A percentile compares a stretch with the other conserved stretches of the same genome.
Evolutionary conservation across 164 flowering plant species (phyloP).

Genomic region (Sedum album): DNA sequence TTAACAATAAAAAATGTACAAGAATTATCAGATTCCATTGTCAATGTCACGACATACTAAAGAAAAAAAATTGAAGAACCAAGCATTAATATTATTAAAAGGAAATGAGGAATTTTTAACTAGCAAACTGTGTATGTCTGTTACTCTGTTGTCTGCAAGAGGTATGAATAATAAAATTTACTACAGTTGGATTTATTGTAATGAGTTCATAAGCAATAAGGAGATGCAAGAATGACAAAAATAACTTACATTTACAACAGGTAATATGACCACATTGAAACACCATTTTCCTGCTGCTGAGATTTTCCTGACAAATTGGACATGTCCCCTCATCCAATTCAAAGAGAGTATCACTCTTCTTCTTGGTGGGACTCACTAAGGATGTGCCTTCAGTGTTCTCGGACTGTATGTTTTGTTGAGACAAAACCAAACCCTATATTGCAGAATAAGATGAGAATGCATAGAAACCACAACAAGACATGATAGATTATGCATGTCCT

Average conservation of each 20-base stretch:
- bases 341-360: slow-evolving; percentile 18
- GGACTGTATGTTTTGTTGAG: slow-evolving; percentile 34
- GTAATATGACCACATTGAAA: slow-evolving; percentile 91
- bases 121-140: neutral
- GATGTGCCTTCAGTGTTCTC: slow-evolving; percentile 25
- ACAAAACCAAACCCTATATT: slow-evolving; percentile 64
- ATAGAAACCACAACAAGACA: slow-evolving; percentile 7
- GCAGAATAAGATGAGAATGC: slow-evolving; percentile 3
- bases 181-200: too few relatives aligned
- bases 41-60: neutral
- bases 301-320: slow-evolving; percentile 90
- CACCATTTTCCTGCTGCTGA: slow-evolving; percentile 71
- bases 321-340: slow-evolving; percentile 51
- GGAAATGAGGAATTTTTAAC: neutral
- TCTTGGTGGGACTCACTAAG: slow-evolving; percentile 16
- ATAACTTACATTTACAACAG: slow-evolving; percentile 84
- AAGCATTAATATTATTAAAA: neutral
- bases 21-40: neutral
- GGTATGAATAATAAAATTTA: too few relatives aligned
- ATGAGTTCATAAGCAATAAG: neutral
- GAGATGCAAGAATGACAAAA: neutral
- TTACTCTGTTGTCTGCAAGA: too few relatives aligned
- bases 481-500: neutral
- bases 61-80: neutral
- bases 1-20: neutral